Evolutionary conservation across 805 yeast genomes (phyloP).

Genomic region (Ascoidea tarda): DNA sequence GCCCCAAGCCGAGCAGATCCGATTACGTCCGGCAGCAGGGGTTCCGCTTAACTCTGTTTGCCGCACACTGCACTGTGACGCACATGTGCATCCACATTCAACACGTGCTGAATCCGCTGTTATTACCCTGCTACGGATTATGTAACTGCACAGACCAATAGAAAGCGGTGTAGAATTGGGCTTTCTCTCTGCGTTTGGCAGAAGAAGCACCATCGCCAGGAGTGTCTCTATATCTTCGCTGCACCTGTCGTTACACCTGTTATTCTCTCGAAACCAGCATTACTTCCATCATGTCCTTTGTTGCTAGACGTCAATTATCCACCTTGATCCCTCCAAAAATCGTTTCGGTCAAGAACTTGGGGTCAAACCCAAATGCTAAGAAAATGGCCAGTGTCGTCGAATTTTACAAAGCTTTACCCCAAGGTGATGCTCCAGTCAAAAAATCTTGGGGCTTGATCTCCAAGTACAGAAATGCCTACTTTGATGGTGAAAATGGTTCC

Average conservation of each 20-base stretch:
- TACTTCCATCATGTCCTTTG: slow-evolving; percentile 47
- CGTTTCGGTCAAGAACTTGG: slow-evolving; percentile 91
- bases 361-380: slow-evolving; percentile 92
- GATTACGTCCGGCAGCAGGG: too few species aligned
- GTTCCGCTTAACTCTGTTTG: too few species aligned
- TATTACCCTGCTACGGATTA: too few species aligned
- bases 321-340: slow-evolving; percentile 98
- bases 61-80: too few species aligned
- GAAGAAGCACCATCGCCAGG: too few species aligned
- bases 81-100: too few species aligned
- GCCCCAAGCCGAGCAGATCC: too few species aligned
- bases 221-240: background rate
- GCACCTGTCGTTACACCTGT: background rate
- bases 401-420: slow-evolving; percentile 93
- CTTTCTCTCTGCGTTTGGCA: too few species aligned
- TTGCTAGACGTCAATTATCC: slow-evolving; percentile 85
- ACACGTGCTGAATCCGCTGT: too few species aligned
- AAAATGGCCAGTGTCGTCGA: slow-evolving; percentile 91
- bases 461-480: slow-evolving; percentile 75
- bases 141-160: too few species aligned
- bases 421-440: slow-evolving; percentile 73
- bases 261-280: background rate
- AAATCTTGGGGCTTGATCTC: slow-evolving; percentile 57
- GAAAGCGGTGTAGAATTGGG: too few species aligned
- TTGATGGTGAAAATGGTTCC: slow-evolving; percentile 70